Evolutionary conservation across 768 basidiomycete species (phyloP).

Genomic region (Leucocoprinus sp.): DNA sequence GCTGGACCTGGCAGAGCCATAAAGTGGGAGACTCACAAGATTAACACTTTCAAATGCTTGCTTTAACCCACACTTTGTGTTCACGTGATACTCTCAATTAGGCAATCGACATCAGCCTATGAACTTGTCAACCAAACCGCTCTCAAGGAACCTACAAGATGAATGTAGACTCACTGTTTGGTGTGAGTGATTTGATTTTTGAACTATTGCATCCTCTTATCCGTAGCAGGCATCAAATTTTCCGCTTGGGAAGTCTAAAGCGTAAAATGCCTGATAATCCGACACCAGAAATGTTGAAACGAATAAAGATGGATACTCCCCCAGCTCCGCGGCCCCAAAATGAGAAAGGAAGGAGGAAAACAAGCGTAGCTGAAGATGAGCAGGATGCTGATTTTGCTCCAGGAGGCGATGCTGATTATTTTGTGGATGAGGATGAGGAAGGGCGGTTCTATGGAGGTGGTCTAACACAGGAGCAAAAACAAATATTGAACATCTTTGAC

Average conservation of each 20-base stretch:
- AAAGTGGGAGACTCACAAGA: conserved; percentile 1
- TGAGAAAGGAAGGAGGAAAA: conserved; percentile 23
- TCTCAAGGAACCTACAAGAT: too few relatives aligned
- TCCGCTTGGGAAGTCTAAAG: conserved; percentile 54
- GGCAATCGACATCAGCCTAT: too few relatives aligned
- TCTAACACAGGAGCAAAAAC: conserved; percentile 85
- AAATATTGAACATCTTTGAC: conserved; percentile 94
- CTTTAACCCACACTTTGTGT: conserved; percentile 5
- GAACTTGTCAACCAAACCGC: too few relatives aligned
- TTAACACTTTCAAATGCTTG: conserved; percentile 6
- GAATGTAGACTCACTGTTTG: conserved; percentile 47
- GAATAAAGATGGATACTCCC: conserved; percentile 50
- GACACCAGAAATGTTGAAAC: conserved; percentile 76
- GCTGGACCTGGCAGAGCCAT: conserved; percentile 25
- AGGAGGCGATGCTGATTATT: conserved; percentile 86
- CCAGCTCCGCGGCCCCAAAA: conserved; percentile 9
- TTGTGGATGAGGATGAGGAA: conserved; percentile 84
- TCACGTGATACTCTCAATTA: conserved; percentile 10
- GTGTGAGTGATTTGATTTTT: conserved; percentile 22
- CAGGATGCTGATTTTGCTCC: conserved; percentile 61
- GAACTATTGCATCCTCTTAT: not conserved
- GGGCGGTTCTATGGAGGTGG: conserved; percentile 94
- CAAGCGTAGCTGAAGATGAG: conserved; percentile 54
- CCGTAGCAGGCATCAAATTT: conserved; percentile 54
- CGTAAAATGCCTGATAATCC: conserved; percentile 72